Percentiles rank a stretch among this genome's conserved stretches.
Evolutionary conservation across 352 stramenopile genomes (phyloP).

Genomic region (Thraustochytrium sp.): DNA sequence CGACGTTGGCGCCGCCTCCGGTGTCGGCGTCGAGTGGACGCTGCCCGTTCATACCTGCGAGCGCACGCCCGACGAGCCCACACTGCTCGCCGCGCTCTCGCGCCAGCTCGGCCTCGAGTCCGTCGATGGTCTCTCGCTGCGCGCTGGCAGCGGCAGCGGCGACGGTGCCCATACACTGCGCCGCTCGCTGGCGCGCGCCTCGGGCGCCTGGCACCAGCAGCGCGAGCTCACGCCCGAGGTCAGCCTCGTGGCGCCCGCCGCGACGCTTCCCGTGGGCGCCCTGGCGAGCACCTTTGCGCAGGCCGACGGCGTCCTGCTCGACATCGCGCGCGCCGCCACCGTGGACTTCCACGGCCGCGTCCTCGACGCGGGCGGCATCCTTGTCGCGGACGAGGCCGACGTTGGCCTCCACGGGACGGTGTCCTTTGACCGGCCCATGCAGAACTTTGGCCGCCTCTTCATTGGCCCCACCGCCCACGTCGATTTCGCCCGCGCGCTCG

Average conservation of each 20-base stretch:
- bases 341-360: slow-evolving; percentile 22
- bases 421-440: not conserved
- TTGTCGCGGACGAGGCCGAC: slow-evolving; percentile 15
- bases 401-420: not conserved
- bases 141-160: not conserved
- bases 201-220: not conserved
- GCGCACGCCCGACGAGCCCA: not conserved
- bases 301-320: not conserved
- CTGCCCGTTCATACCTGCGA: not conserved
- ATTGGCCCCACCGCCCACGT: slow-evolving; percentile 6
- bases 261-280: not conserved
- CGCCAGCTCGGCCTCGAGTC: not conserved
- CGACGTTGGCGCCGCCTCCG: not conserved
- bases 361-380: not conserved
- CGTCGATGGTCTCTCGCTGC: not conserved
- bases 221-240: not conserved
- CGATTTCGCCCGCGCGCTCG: not conserved
- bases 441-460: slow-evolving; percentile 28
- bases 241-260: not conserved
- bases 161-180: not conserved
- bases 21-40: not conserved
- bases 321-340: not conserved
- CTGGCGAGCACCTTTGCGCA: not conserved
- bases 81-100: not conserved
- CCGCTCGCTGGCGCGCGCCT: not conserved